A percentile compares a stretch with the other conserved stretches of the same genome.
These are phyloP conservation scores for Camellia granthamiana DNA, from an alignment of 148 eudicot genomes.

Conservation along the genomic window DNA sequence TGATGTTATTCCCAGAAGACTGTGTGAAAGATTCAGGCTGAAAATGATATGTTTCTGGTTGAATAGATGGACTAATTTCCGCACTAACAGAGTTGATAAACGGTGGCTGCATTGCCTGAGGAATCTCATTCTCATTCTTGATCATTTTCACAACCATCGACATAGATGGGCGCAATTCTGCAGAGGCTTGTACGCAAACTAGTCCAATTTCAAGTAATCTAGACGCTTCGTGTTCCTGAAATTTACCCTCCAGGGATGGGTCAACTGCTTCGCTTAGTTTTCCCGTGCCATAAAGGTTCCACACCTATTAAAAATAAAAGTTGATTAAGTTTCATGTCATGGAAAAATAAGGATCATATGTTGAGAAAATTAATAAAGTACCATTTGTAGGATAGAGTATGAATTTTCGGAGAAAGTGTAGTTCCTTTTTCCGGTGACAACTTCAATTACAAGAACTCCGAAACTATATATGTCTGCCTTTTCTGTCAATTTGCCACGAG, in stretches of 20 bases:
- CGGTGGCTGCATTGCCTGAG: constrained; percentile 45
- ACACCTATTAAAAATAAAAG: constrained; percentile 22
- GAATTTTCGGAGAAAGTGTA: constrained; percentile 25
- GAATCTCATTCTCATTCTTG: constrained; percentile 16
- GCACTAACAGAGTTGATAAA: constrained; percentile 30
- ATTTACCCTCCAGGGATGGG: constrained; percentile 29
- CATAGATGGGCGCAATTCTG: constrained; percentile 48
- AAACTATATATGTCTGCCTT: constrained; percentile 62
- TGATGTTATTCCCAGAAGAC: constrained; percentile 18
- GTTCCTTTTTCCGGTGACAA: constrained; percentile 40
- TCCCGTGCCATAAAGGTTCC: constrained; percentile 32
- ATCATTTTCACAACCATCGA: constrained; percentile 40
- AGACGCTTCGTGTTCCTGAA: constrained; percentile 26
- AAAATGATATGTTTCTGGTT: too few species aligned
- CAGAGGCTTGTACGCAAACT: constrained; percentile 47
- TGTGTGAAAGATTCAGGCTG: constrained; percentile 13
- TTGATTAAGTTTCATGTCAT: too few species aligned
- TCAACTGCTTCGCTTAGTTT: constrained; percentile 35
- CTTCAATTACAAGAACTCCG: constrained; percentile 50
- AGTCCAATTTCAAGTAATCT: constrained; percentile 39
- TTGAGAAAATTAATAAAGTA: constrained; percentile 16
- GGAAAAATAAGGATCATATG: neutral
- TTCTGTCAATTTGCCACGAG: constrained; percentile 45
- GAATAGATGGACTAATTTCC: constrained; percentile 4
- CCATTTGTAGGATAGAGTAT: constrained; percentile 41